These are phyloP conservation scores for Allantophomopsis lycopodina DNA, from an alignment of 2,329 filamentous ascomycete genomes.

Conservation along the genomic window DNA sequence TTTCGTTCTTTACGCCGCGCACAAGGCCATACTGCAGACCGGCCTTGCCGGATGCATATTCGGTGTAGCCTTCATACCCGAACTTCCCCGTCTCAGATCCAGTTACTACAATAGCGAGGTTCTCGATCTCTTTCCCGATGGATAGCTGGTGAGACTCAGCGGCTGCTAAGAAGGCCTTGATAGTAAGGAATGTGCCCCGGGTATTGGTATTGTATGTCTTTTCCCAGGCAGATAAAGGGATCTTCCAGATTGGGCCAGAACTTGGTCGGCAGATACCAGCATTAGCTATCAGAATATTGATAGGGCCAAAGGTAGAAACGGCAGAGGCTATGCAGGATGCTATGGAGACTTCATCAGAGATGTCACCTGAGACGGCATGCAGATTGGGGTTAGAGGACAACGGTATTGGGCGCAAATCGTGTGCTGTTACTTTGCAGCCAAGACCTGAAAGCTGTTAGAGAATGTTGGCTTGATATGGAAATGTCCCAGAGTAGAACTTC, in stretches of 20 bases:
- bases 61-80: constrained; percentile 17
- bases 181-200: constrained; percentile 36
- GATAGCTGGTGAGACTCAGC: constrained; percentile 24
- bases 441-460: constrained; percentile 22
- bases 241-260: constrained; percentile 36
- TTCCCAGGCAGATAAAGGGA: constrained; percentile 35
- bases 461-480: no score
- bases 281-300: constrained; percentile 37
- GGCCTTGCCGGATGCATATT: constrained; percentile 35
- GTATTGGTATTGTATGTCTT: constrained; percentile 33
- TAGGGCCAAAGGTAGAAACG: constrained; percentile 28
- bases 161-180: constrained; percentile 37
- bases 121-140: constrained; percentile 25
- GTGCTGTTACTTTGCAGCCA: constrained; percentile 38
- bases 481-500: no score
- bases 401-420: constrained; percentile 26
- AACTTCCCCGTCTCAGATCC: constrained; percentile 32
- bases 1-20: constrained; percentile 37
- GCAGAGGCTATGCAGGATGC: constrained; percentile 24
- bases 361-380: constrained; percentile 28
- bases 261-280: constrained; percentile 35
- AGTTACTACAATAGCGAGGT: constrained; percentile 36
- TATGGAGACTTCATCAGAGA: constrained; percentile 31
- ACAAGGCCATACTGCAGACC: constrained; percentile 38
- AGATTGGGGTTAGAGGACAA: constrained; percentile 19